Percentiles rank a stretch among this genome's conserved stretches.
Evolutionary conservation across 805 yeast species (phyloP).

Genomic region (Zygotorulaspora sp.): DNA sequence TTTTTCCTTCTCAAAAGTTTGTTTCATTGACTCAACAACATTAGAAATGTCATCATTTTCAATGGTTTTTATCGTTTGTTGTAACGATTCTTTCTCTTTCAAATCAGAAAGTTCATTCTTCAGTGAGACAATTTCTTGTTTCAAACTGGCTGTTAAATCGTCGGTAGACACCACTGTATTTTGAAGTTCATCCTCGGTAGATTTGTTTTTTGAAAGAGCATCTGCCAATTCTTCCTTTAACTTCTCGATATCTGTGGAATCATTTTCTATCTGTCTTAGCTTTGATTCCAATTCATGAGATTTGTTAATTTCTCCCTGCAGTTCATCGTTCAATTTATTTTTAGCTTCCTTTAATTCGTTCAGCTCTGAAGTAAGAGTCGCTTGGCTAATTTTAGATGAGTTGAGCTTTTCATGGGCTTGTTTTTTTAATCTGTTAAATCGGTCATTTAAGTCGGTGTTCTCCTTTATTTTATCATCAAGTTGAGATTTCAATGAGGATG

Average conservation of each 20-base stretch:
- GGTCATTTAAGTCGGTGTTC: slow-evolving; percentile 34
- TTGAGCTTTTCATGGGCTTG: slow-evolving; percentile 36
- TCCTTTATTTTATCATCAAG: slow-evolving; percentile 20
- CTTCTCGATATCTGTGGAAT: slow-evolving; percentile 4
- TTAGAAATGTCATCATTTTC: slow-evolving; percentile 26
- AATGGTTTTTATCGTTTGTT: slow-evolving; percentile 24
- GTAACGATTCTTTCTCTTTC: slow-evolving; percentile 24
- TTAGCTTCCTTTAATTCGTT: slow-evolving; percentile 34
- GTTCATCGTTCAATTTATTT: slow-evolving; percentile 32
- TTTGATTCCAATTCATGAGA: slow-evolving; percentile 11
- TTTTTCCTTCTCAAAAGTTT: slow-evolving; percentile 27
- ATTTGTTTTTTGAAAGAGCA: slow-evolving; percentile 22
- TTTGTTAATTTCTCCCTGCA: slow-evolving; percentile 15
- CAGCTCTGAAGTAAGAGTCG: slow-evolving; percentile 38
- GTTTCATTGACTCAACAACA: slow-evolving; percentile 31
- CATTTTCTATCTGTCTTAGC: slow-evolving; percentile 5
- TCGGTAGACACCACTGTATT: slow-evolving; percentile 8
- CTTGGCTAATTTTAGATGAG: slow-evolving; percentile 33
- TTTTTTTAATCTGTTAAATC: slow-evolving; percentile 32
- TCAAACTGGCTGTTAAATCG: slow-evolving; percentile 10
- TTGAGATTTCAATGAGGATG: slow-evolving; percentile 22
- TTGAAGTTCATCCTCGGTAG: slow-evolving; percentile 16
- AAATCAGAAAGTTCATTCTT: slow-evolving; percentile 24
- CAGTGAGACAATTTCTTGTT: slow-evolving; percentile 19
- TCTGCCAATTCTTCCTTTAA: slow-evolving; percentile 19